Conservation (phyloP, 2,329 filamentous ascomycete genomes). For the Botrytis porri region DNA sequence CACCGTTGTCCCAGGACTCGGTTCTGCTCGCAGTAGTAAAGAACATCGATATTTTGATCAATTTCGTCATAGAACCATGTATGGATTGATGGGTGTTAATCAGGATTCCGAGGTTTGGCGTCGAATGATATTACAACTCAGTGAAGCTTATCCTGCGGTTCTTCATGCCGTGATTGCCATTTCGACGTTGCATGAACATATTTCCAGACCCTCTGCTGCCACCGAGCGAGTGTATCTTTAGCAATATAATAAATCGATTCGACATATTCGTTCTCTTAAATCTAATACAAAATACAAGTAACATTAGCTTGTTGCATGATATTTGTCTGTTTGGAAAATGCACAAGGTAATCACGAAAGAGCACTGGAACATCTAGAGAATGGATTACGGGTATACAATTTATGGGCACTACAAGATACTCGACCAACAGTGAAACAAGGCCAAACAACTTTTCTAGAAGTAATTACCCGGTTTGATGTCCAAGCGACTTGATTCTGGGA, state of each 20-base stretch:
- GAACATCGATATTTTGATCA: conserved; percentile 26
- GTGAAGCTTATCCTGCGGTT: conserved; percentile 23
- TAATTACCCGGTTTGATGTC: conserved; percentile 24
- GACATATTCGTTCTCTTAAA: conserved; percentile 13
- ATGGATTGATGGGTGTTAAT: conserved; percentile 21
- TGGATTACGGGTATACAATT: conserved; percentile 23
- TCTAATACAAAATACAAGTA: conserved; percentile 13
- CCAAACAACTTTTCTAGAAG: conserved; percentile 13
- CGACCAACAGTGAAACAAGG: conserved; percentile 10
- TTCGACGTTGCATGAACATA: conserved; percentile 21
- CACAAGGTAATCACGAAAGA: conserved; percentile 23
- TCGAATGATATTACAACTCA: conserved; percentile 21
- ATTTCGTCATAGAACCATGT: conserved; percentile 20
- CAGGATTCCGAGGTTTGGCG: conserved; percentile 25
- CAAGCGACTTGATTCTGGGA: conserved; percentile 26
- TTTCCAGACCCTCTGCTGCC: not conserved
- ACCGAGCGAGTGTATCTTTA: not conserved
- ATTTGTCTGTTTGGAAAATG: conserved; percentile 28
- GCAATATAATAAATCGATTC: conserved; percentile 21
- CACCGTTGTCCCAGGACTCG: not conserved
- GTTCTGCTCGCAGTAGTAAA: conserved; percentile 18
- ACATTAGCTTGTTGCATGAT: conserved; percentile 27
- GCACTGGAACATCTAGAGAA: conserved; percentile 24
- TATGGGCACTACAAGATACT: conserved; percentile 16
- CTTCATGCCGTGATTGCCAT: conserved; percentile 25